Conservation (phyloP, 2,329 filamentous ascomycete species). For the Pezicula neosporulosa region DNA sequence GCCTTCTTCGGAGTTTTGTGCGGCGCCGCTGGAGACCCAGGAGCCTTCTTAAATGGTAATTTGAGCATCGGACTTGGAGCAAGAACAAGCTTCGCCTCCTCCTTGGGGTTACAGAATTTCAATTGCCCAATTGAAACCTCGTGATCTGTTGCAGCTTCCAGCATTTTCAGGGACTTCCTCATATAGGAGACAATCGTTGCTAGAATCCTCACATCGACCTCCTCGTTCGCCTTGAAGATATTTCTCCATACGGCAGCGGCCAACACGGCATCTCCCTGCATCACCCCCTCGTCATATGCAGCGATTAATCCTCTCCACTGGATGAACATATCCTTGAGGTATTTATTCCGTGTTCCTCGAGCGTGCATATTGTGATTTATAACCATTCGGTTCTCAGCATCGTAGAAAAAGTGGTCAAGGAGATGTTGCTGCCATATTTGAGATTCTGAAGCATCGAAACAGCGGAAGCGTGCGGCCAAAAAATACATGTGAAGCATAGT, state of each 20-base stretch:
- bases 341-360: constrained; percentile 56
- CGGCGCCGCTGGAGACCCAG: neutral
- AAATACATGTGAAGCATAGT: constrained; percentile 97
- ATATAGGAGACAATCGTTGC: constrained; percentile 62
- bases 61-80: constrained; percentile 36
- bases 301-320: constrained; percentile 88
- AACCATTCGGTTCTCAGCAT: constrained; percentile 80
- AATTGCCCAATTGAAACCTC: constrained; percentile 44
- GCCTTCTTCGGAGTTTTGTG: too few species aligned
- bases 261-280: constrained; percentile 72
- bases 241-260: constrained; percentile 91
- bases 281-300: constrained; percentile 79
- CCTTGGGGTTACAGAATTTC: constrained; percentile 44
- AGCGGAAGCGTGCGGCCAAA: constrained; percentile 76
- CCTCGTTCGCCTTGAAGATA: constrained; percentile 71
- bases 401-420: constrained; percentile 92
- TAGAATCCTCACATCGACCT: constrained; percentile 58
- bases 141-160: constrained; percentile 51
- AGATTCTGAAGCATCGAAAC: constrained; percentile 66
- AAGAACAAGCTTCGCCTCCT: constrained; percentile 32
- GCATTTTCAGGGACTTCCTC: constrained; percentile 49
- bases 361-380: constrained; percentile 69
- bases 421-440: constrained; percentile 84
- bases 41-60: constrained; percentile 24
- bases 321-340: constrained; percentile 84